These are phyloP conservation scores for Monosporascus sp. DNA, from an alignment of 2,329 filamentous ascomycete genomes.

Conservation along the genomic window DNA sequence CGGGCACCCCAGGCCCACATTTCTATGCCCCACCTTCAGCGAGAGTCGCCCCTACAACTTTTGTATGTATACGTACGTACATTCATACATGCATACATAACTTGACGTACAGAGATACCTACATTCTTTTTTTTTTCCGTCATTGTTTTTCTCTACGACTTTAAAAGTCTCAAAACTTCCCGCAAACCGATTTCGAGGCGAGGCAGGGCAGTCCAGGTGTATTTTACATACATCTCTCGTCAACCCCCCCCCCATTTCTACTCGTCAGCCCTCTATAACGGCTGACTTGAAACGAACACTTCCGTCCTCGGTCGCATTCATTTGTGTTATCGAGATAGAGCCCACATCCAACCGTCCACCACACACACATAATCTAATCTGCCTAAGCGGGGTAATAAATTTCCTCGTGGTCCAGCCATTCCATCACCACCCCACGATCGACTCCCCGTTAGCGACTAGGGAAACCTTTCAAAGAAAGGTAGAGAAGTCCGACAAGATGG, in stretches of 20 bases:
- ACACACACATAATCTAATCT: background rate
- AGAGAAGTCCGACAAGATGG: constrained; percentile 43
- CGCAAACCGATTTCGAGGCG: too few relatives aligned
- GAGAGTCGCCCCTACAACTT: background rate
- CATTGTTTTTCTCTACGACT: too few relatives aligned
- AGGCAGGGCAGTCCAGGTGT: too few relatives aligned
- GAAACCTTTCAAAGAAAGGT: constrained; percentile 8
- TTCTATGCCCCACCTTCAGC: background rate
- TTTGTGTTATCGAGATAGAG: background rate
- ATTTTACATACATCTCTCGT: too few relatives aligned
- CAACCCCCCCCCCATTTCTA: too few relatives aligned
- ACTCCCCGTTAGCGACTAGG: background rate
- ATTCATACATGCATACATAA: too few relatives aligned
- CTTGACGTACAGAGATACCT: too few relatives aligned
- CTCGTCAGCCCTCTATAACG: background rate
- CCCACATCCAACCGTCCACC: background rate
- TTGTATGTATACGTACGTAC: background rate
- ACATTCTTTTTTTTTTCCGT: too few relatives aligned
- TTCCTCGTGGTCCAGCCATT: background rate
- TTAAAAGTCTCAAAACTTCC: too few relatives aligned
- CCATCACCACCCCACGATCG: background rate
- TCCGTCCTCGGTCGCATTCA: background rate
- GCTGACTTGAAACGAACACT: background rate
- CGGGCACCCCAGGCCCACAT: background rate
- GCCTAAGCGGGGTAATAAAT: background rate